A percentile compares a stretch with the other conserved stretches of the same genome.
Evolutionary conservation across 164 flowering plant species (phyloP).

Genomic region (Protea cynaroides): DNA sequence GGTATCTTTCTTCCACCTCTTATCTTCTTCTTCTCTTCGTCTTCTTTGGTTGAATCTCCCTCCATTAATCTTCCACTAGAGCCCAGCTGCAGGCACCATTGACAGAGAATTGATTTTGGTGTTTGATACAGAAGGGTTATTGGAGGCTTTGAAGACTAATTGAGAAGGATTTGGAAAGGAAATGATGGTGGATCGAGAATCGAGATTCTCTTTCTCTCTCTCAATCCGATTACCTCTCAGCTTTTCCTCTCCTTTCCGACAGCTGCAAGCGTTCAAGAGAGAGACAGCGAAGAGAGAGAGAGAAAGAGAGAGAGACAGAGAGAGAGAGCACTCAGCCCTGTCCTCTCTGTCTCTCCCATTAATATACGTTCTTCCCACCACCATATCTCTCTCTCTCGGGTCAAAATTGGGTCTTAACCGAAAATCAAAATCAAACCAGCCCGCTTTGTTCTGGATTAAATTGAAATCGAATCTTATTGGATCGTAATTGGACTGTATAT

Average conservation of each 20-base stretch:
- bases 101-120: conserved; percentile 13
- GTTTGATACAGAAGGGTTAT: conserved; percentile 2
- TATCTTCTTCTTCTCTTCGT: conserved; percentile 9
- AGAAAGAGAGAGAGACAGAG: not conserved
- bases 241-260: no score
- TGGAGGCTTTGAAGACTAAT: not conserved
- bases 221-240: no score
- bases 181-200: no score
- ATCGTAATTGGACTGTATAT: no score
- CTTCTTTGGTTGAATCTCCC: conserved; percentile 12
- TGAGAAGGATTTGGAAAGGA: no score
- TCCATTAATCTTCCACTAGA: conserved; percentile 17
- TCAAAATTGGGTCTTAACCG: no score
- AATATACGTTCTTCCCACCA: conserved; percentile 18
- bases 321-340: conserved; percentile 18
- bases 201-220: no score
- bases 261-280: no score
- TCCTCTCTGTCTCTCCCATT: conserved; percentile 41
- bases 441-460: no score
- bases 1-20: not conserved
- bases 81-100: conserved; percentile 9
- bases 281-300: not conserved
- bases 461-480: no score
- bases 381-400: conserved; percentile 4
- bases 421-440: no score